A percentile compares a stretch with the other conserved stretches of the same genome.
These are phyloP conservation scores for Moesziomyces antarcticus DNA, from an alignment of 1,284 basidiomycete genomes.

Conservation along the genomic window DNA sequence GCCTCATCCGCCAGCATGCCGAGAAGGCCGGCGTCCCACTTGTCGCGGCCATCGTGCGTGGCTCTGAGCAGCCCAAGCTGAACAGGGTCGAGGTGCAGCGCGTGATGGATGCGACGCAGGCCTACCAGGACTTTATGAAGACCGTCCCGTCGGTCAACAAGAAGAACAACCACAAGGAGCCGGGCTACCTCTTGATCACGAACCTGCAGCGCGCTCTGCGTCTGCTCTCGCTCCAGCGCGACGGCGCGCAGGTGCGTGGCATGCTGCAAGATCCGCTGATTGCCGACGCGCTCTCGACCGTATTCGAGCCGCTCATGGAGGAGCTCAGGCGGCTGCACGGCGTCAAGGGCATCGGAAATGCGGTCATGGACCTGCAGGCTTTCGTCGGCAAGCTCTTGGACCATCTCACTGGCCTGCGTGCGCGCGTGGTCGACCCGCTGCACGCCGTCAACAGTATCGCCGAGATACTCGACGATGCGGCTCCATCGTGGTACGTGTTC, in stretches of 20 bases:
- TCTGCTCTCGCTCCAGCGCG: constrained; percentile 59
- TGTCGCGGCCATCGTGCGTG: constrained; percentile 64
- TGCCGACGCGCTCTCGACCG: constrained; percentile 44
- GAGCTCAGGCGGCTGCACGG: constrained; percentile 57
- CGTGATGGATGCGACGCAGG: constrained; percentile 58
- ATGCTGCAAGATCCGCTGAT: constrained; percentile 60
- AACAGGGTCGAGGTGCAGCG: constrained; percentile 61
- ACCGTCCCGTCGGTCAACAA: constrained; percentile 48
- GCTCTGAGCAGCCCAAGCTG: constrained; percentile 62
- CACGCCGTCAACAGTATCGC: constrained; percentile 58
- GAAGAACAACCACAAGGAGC: constrained; percentile 57
- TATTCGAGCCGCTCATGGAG: constrained; percentile 61
- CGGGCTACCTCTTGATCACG: constrained; percentile 55
- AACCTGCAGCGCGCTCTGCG: constrained; percentile 60
- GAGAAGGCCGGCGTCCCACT: constrained; percentile 60
- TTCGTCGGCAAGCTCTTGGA: constrained; percentile 56
- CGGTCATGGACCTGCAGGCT: constrained; percentile 42
- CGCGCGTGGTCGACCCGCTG: constrained; percentile 60
- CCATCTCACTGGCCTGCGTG: constrained; percentile 57
- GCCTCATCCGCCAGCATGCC: constrained; percentile 62
- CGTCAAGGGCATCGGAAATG: constrained; percentile 49
- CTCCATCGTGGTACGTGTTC: constrained; percentile 54
- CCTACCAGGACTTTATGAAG: constrained; percentile 57
- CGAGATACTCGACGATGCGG: constrained; percentile 59
- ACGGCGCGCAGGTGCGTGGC: constrained; percentile 62